Evolutionary conservation across 2,329 filamentous ascomycete genomes (phyloP).

Genomic region (Achaetomium macrosporum): DNA sequence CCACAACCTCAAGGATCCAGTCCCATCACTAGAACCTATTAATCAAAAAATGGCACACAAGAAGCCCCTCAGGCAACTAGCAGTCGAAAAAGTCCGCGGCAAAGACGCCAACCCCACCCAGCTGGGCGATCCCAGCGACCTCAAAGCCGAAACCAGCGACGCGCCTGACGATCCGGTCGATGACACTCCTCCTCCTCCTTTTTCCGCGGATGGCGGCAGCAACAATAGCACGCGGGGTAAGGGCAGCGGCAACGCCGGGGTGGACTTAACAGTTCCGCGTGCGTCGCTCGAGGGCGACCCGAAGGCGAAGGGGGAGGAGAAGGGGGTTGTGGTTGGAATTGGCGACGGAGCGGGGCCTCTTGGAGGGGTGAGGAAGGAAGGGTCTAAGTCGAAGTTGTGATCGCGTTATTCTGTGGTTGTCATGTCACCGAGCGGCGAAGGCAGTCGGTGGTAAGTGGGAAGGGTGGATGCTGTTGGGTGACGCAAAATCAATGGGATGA

Average conservation of each 20-base stretch:
- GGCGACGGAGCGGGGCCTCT: slow-evolving; percentile 31
- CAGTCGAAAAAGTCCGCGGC: slow-evolving; percentile 22
- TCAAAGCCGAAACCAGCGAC: slow-evolving; percentile 23
- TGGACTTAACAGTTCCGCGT: not conserved
- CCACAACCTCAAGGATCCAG: too few relatives aligned
- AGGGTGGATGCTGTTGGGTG: too few relatives aligned
- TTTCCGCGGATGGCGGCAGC: not conserved
- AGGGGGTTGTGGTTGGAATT: not conserved
- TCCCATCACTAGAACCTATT: too few relatives aligned
- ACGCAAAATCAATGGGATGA: too few relatives aligned
- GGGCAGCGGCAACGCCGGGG: not conserved
- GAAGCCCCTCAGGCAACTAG: slow-evolving; percentile 23
- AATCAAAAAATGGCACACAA: slow-evolving; percentile 12
- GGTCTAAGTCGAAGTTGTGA: slow-evolving; percentile 3
- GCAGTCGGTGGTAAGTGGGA: too few relatives aligned
- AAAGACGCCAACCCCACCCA: slow-evolving; percentile 22
- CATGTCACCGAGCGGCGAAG: not conserved
- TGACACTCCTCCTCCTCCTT: not conserved
- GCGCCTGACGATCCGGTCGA: slow-evolving; percentile 5
- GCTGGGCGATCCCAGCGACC: slow-evolving; percentile 24
- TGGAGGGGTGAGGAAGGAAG: slow-evolving; percentile 39
- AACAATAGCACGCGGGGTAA: not conserved
- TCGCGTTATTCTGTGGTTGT: not conserved
- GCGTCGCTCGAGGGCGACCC: not conserved
- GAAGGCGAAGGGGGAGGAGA: not conserved